Conservation (phyloP, 306 rosid species). For the Sindora glabra region DNA sequence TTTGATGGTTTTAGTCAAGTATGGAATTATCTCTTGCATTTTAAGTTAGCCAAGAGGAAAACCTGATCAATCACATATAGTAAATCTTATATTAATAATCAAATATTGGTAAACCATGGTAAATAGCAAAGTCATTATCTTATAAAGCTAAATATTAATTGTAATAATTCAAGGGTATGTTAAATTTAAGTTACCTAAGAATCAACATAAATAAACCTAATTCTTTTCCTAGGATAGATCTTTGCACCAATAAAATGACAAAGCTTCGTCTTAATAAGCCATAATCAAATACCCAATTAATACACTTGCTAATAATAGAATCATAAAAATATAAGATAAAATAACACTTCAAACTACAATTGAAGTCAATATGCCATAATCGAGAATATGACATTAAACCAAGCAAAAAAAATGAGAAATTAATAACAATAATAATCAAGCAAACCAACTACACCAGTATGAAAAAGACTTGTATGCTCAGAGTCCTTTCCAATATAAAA, state of each 20-base stretch:
- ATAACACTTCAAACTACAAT: too few species aligned
- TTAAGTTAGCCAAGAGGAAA: conserved; percentile 67
- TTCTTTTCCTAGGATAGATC: conserved; percentile 85
- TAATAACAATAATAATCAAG: too few species aligned
- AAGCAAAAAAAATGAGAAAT: too few species aligned
- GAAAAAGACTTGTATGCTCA: too few species aligned
- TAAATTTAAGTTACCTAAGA: conserved; percentile 50
- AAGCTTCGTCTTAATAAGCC: conserved; percentile 58
- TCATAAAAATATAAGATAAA: too few species aligned
- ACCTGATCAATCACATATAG: conserved; percentile 30
- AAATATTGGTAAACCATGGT: too few species aligned
- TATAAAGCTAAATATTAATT: background rate
- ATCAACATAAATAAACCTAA: conserved; percentile 71
- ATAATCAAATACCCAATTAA: background rate
- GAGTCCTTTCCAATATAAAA: too few species aligned
- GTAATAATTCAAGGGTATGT: background rate
- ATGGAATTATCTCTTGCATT: conserved; percentile 77
- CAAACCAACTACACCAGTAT: too few species aligned
- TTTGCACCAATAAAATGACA: conserved; percentile 86
- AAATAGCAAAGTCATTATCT: background rate
- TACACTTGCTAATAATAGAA: too few species aligned
- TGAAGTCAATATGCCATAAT: too few species aligned
- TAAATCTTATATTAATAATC: background rate
- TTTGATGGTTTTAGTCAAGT: conserved; percentile 75
- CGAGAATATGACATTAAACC: too few species aligned